Evolutionary conservation across 164 flowering plant species (phyloP), one percentile per base, ranked within the genome.

Genomic region (Akebia trifoliata): DNA sequence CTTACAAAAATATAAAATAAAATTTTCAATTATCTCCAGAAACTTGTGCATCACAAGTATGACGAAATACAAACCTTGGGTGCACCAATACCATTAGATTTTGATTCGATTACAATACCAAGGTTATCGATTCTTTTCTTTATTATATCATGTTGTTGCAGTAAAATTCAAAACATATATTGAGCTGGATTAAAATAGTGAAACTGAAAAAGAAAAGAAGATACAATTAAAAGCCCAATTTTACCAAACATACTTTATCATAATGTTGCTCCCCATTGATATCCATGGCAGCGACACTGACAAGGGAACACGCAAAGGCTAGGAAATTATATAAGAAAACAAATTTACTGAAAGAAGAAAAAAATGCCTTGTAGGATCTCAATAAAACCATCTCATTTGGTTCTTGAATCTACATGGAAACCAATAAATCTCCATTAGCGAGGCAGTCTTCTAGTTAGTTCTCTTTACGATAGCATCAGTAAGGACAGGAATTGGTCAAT

Each of bases 191-290:
- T n/a, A 46, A 24, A 37, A 29, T 3, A 6, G 12, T 2, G 1
- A 32, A 6, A 15, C 32, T 5, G 4, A 21, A 52, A 44, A 28
- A 21, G 20, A 46, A 28, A 35, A 31, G 42, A 30, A 20, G 8
- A 26, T 7, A 12, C 29, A 38, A 10, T 28, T 50, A 31, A 37
- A 42, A 28, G 9, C 4, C 9, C n/a, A n/a, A n/a, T n/a, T n/a
- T n/a, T 15, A 60, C 22, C 15, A 38, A 22, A 63, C 81, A 39
- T 79, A 87, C 95, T 11, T 84, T 75, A 61, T 87, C 86, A 67
- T 74, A 71, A 59, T 87, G 95, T 48, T 79, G 88, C 76, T 84
- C 95, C 56, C 95, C 90, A 43, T 86, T 87, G 52, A 87, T 82
- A 72, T 87, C 90, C 83, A 84, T 78, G 25, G 95, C 79, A 60